Conservation (phyloP, 306 rosid species). For the Prinsepia uniflora region DNA sequence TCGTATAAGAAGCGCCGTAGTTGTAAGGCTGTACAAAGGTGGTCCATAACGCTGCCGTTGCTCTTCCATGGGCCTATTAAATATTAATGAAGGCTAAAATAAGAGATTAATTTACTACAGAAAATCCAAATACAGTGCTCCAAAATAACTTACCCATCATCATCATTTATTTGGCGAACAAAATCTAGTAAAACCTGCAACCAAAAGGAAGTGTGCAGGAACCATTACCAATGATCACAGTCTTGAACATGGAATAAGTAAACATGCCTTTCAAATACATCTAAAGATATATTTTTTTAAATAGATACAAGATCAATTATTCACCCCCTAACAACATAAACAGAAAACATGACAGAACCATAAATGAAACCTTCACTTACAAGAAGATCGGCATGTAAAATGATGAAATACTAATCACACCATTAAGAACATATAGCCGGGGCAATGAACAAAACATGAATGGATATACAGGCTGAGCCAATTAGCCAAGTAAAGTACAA, state of each 20-base stretch:
- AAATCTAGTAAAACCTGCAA: constrained; percentile 91
- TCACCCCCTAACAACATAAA: not conserved
- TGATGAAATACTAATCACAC: not conserved
- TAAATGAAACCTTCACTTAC: not conserved
- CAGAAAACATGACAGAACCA: constrained; percentile 1
- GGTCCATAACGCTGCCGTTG: constrained; percentile 97
- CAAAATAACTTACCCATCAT: constrained; percentile 68
- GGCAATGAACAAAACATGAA: not conserved
- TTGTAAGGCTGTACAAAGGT: constrained; percentile 75
- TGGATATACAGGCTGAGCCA: not conserved
- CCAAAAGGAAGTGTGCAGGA: constrained; percentile 18
- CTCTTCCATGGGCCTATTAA: constrained; percentile 95
- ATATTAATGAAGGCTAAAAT: constrained; percentile 34
- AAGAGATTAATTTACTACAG: not conserved
- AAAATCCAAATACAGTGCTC: not conserved
- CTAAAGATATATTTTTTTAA: not conserved
- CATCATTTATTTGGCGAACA: constrained; percentile 73
- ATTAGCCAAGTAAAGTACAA: not conserved
- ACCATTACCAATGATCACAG: not conserved
- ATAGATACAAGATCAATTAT: not conserved
- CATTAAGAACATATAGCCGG: not conserved
- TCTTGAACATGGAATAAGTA: not conserved
- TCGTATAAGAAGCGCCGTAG: constrained; percentile 59
- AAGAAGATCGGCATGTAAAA: not conserved
- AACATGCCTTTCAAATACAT: constrained; percentile 21